Evolutionary conservation across 805 yeast species (phyloP).

Genomic region (Candida golubevii): DNA sequence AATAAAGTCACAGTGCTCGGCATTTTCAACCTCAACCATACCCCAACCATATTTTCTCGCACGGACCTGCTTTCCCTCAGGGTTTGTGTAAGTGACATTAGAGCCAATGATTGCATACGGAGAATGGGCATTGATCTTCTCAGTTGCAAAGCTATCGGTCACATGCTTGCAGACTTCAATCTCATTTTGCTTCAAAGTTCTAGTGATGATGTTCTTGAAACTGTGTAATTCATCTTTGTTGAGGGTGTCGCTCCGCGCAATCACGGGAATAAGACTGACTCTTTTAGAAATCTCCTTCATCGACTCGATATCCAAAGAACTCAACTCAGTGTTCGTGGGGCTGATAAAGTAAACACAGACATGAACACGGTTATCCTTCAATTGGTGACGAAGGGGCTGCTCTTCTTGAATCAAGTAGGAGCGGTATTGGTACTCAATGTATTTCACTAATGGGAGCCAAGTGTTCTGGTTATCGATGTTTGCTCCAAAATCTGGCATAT

Average conservation of each 20-base stretch:
- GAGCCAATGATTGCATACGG: slow-evolving; percentile 78
- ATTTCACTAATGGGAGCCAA: slow-evolving; percentile 51
- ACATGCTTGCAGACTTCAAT: slow-evolving; percentile 42
- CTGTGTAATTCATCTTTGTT: slow-evolving; percentile 50
- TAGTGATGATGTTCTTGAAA: slow-evolving; percentile 52
- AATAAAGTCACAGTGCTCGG: slow-evolving; percentile 70
- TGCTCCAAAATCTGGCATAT: slow-evolving; percentile 75
- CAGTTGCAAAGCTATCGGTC: slow-evolving; percentile 24
- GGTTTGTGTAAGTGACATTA: slow-evolving; percentile 30
- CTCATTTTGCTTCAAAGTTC: slow-evolving; percentile 46
- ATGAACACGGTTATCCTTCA: slow-evolving; percentile 69
- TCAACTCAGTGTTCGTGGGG: slow-evolving; percentile 52
- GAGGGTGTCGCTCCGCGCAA: slow-evolving; percentile 76
- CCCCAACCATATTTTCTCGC: slow-evolving; percentile 77
- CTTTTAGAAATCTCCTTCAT: slow-evolving; percentile 67
- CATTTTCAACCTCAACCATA: slow-evolving; percentile 74
- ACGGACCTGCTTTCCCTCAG: slow-evolving; percentile 45
- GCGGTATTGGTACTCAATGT: slow-evolving; percentile 76
- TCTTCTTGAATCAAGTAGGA: slow-evolving; percentile 66
- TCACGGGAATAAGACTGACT: slow-evolving; percentile 77
- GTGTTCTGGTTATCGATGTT: slow-evolving; percentile 47
- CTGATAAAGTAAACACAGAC: slow-evolving; percentile 79
- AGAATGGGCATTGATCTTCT: slow-evolving; percentile 36
- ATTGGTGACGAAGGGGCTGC: slow-evolving; percentile 25
- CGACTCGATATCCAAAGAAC: slow-evolving; percentile 65